A percentile compares a stretch with the other conserved stretches of the same genome.
Evolutionary conservation across 805 yeast species (phyloP).

Genomic region (Grigorovia yakushimaensis): DNA sequence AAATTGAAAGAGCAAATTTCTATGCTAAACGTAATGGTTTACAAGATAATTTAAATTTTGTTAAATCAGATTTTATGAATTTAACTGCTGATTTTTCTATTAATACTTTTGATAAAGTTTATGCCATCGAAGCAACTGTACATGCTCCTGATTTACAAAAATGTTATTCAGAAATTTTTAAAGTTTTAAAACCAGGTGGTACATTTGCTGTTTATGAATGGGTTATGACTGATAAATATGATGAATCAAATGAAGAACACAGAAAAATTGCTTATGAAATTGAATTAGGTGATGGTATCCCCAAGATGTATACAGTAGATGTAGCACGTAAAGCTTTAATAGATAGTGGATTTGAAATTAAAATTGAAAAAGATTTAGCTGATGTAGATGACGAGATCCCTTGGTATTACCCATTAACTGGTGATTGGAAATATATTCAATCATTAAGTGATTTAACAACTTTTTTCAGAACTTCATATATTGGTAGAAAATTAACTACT

Average conservation of each 20-base stretch:
- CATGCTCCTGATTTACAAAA: slow-evolving; percentile 97
- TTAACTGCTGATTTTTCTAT: slow-evolving; percentile 75
- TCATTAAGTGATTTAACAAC: slow-evolving; percentile 68
- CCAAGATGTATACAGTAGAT: slow-evolving; percentile 80
- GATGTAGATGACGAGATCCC: slow-evolving; percentile 75
- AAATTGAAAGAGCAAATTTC: slow-evolving; percentile 80
- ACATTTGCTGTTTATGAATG: slow-evolving; percentile 96
- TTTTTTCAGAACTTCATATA: slow-evolving; percentile 72
- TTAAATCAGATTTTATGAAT: slow-evolving; percentile 98
- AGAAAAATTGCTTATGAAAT: slow-evolving; percentile 94
- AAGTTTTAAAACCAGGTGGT: slow-evolving; percentile 96
- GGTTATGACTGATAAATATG: slow-evolving; percentile 95
- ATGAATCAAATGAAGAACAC: slow-evolving; percentile 78
- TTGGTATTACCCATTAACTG: slow-evolving; percentile 95
- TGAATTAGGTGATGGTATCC: slow-evolving; percentile 97
- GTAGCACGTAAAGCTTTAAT: slow-evolving; percentile 84
- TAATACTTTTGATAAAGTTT: slow-evolving; percentile 87
- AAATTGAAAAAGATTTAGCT: slow-evolving; percentile 73
- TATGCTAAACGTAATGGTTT: slow-evolving; percentile 61
- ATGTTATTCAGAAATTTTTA: slow-evolving; percentile 88
- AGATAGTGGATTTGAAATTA: slow-evolving; percentile 78
- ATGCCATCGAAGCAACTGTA: slow-evolving; percentile 97
- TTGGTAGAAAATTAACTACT: slow-evolving; percentile 84
- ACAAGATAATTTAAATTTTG: slow-evolving; percentile 68
- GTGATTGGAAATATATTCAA: slow-evolving; percentile 86